These are phyloP conservation scores for Arxiozyma heterogenica DNA, from an alignment of 1,139 yeast species.

Conservation along the genomic window DNA sequence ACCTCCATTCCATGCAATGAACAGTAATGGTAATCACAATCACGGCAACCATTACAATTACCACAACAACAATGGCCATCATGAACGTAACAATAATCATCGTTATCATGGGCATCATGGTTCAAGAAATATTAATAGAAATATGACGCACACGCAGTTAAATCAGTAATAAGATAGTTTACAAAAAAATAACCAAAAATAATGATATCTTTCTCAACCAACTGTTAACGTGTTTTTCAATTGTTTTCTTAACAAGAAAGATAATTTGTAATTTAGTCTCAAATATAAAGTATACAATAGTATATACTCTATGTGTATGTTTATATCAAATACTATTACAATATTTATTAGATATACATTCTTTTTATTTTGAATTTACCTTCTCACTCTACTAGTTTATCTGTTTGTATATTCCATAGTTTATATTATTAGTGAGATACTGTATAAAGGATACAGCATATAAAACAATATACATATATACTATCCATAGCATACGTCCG, in stretches of 20 bases:
- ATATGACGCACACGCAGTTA: background rate
- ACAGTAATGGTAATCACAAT: background rate
- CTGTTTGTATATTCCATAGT: background rate
- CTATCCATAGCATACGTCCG: no score
- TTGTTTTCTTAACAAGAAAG: background rate
- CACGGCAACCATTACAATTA: background rate
- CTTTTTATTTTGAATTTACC: no score
- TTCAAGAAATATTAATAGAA: conserved; percentile 5
- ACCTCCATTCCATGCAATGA: conserved; percentile 24
- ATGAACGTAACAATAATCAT: conserved; percentile 11
- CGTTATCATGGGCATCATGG: conserved; percentile 14
- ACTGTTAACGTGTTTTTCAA: background rate
- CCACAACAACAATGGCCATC: conserved; percentile 8
- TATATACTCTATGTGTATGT: no score
- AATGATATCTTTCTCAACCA: background rate
- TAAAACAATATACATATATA: no score
- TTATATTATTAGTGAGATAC: no score
- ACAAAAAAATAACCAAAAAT: background rate
- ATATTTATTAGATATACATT: no score
- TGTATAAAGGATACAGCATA: no score
- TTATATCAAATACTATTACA: background rate
- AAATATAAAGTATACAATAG: no score
- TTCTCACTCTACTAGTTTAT: background rate
- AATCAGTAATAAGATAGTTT: background rate
- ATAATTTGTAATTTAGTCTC: background rate